phyloP scores from a whole-genome alignment of 345 rosid genomes.

The Theobroma cacao region DNA sequence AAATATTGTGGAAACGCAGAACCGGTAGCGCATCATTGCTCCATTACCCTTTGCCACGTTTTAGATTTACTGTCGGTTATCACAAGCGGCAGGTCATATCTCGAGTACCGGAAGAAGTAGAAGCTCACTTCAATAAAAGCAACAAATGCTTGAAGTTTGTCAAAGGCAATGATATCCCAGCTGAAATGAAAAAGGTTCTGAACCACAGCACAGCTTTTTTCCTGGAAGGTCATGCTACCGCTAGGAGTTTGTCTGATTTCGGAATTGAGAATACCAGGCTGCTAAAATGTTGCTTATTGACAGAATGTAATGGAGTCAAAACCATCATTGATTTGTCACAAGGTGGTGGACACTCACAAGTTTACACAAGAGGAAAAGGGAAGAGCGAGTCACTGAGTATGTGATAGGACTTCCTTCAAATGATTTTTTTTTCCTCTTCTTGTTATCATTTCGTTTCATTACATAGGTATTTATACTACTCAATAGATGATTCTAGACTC shows the following conservation, averaged over 20 bases:
- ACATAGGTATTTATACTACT: no score
- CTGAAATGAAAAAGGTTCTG: not conserved
- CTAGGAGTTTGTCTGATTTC: slow-evolving; percentile 10
- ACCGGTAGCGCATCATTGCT: not conserved
- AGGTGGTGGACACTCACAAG: no score
- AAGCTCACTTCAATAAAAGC: not conserved
- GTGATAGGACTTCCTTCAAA: no score
- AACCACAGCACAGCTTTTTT: slow-evolving; percentile 5
- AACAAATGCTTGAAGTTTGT: slow-evolving; percentile 17
- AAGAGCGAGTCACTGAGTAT: no score
- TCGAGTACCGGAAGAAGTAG: slow-evolving; percentile 18
- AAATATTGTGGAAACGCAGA: not conserved
- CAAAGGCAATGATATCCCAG: slow-evolving; percentile 12
- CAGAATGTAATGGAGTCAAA: slow-evolving; percentile 21
- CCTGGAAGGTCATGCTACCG: slow-evolving; percentile 20
- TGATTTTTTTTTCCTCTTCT: no score
- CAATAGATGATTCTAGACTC: no score
- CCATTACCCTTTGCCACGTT: not conserved
- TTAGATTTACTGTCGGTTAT: slow-evolving; percentile 19
- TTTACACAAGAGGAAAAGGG: no score
- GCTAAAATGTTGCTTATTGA: slow-evolving; percentile 20
- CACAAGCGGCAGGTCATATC: slow-evolving; percentile 21
- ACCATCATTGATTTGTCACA: slow-evolving; percentile 13
- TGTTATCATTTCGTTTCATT: no score
- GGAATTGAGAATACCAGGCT: slow-evolving; percentile 2